phyloP scores from a whole-genome alignment of 129 eudicot species.

The Cynara cardunculus region DNA sequence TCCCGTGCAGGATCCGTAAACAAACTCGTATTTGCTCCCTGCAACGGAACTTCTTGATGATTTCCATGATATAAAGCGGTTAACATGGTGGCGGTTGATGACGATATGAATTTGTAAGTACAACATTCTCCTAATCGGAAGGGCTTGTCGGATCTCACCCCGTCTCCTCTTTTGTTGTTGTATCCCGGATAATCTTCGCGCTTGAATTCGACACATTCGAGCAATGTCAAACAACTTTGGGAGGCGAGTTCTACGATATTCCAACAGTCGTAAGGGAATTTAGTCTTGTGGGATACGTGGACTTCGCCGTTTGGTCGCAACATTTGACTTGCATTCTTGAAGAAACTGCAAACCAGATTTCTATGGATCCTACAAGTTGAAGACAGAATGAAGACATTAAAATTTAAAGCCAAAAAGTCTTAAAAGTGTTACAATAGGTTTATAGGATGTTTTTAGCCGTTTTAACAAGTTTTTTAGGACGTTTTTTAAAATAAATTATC shows the following conservation, averaged over 20 bases:
- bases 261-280: conserved; percentile 49
- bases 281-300: conserved; percentile 61
- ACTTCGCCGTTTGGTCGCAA: conserved; percentile 45
- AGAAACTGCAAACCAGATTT: conserved; percentile 48
- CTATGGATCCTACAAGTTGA: conserved; percentile 44
- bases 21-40: neutral
- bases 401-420: neutral
- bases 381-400: neutral
- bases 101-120: conserved; percentile 45
- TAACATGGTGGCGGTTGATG: neutral
- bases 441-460: no score
- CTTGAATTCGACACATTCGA: conserved; percentile 37
- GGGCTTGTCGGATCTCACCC: conserved; percentile 34
- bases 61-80: neutral
- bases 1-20: neutral
- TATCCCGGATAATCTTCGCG: conserved; percentile 65
- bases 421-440: no score
- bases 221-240: conserved; percentile 25
- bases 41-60: neutral
- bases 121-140: conserved; percentile 54
- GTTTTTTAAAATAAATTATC: no score
- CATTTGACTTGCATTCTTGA: conserved; percentile 49
- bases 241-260: conserved; percentile 48
- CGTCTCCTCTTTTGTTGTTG: conserved; percentile 60
- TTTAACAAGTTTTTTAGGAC: no score